Base-by-base conservation (phyloP, 768 basidiomycete genomes). In the Amanita polypyramis region DNA sequence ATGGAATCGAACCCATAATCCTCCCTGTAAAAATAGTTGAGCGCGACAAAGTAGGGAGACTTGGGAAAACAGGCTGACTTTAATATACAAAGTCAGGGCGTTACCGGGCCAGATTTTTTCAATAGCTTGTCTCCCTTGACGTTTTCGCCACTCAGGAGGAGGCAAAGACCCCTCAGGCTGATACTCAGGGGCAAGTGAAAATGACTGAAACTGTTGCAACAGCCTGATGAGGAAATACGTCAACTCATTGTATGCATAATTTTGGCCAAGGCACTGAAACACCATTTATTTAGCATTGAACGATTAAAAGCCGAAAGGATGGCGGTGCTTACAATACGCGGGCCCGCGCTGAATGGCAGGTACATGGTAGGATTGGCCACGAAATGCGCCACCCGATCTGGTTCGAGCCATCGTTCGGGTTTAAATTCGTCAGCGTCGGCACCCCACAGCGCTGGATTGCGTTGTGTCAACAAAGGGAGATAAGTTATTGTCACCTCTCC, bases 211-310 rank as follows among this genome's bases (percentile, higher is more conserved):
- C 19, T 69, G 72, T 56, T 87, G 85, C 43, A 87, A 63, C 30
- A 87, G 63, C 25, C 80, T 70, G 8, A 79, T 76, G 36, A 86
- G 72, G 62, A 86, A 77, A 57, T 76, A 86, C n/a, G 80, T 77
- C 41, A 79, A 77, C 62, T 86, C 79, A 58, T 85, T 85, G 56
- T 81, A 81, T 4, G 84, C 85, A 50, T 85, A 85, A 55, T 84
- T 80, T 58, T 83, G 79, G 9, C 80, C 80, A 15, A 85, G 61
- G 55, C 82, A 85, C 82, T 85, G 56, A 29, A 32, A 20, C 27
- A 30, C 50, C 42, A 19, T 43, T 15, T 11, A 35, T 56, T 33
- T 43, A 35, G 8, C 25, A 9, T 14, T n/a, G 21, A 20, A 2
- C 5, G 33, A 9, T 19, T 30, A 35, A 34, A 37, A 2, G 32